These are phyloP conservation scores for Aspergillus japonicus DNA, from an alignment of 2,329 filamentous ascomycete genomes.

Conservation along the genomic window DNA sequence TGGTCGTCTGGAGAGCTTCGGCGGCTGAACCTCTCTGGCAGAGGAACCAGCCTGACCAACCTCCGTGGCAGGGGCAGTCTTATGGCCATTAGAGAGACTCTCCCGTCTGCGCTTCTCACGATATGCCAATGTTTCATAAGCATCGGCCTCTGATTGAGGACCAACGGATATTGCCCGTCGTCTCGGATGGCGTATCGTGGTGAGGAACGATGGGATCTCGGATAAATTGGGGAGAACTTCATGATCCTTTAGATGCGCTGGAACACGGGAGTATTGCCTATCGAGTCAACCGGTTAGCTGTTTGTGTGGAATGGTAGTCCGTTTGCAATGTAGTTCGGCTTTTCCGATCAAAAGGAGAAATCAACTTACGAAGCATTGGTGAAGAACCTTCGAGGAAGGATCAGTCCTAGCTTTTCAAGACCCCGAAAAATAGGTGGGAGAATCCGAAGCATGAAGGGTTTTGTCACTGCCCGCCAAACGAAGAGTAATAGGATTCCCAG, in stretches of 20 bases:
- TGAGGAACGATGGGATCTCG: constrained; percentile 78
- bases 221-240: constrained; percentile 88
- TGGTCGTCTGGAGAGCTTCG: constrained; percentile 45
- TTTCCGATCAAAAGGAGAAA: constrained; percentile 1
- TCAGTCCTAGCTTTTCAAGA: constrained; percentile 75
- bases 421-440: constrained; percentile 86
- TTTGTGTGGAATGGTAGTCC: too few species aligned
- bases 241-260: constrained; percentile 69
- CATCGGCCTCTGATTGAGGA: constrained; percentile 92
- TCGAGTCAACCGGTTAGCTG: constrained; percentile 2
- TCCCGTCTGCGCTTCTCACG: constrained; percentile 68
- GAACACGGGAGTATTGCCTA: constrained; percentile 79
- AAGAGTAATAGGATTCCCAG: constrained; percentile 83
- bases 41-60: constrained; percentile 23
- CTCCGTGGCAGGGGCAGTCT: constrained; percentile 26
- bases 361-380: constrained; percentile 68
- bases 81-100: constrained; percentile 50
- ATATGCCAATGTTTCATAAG: constrained; percentile 91
- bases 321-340: too few species aligned
- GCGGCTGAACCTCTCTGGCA: constrained; percentile 33
- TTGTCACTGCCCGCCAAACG: constrained; percentile 85
- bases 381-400: constrained; percentile 86
- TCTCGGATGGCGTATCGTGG: constrained; percentile 74
- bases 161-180: constrained; percentile 84
- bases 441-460: constrained; percentile 72